phyloP scores from a whole-genome alignment of 2,329 filamentous ascomycete genomes.

The Paecilomyces dactylethromorphus region DNA sequence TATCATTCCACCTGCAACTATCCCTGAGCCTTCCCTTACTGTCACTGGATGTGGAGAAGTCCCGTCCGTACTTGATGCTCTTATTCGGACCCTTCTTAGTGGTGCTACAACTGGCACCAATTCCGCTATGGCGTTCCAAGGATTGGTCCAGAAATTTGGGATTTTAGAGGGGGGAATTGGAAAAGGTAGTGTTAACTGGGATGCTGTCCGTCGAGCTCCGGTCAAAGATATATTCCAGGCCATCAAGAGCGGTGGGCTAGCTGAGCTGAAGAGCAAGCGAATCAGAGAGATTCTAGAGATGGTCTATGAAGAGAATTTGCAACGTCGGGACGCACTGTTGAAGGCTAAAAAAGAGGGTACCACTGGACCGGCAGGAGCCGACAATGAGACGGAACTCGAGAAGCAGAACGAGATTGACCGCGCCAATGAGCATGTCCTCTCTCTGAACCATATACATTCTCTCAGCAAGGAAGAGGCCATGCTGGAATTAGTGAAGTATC shows the following conservation, averaged over 20 bases:
- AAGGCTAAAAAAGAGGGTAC: constrained; percentile 37
- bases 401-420: constrained; percentile 53
- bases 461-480: constrained; percentile 53
- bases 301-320: constrained; percentile 62
- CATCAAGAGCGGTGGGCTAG: constrained; percentile 65
- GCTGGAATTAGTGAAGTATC: constrained; percentile 50
- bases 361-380: constrained; percentile 38
- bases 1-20: constrained; percentile 56
- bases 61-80: constrained; percentile 57
- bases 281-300: constrained; percentile 69
- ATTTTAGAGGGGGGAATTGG: constrained; percentile 56
- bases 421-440: constrained; percentile 55
- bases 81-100: constrained; percentile 56
- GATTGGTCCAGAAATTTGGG: constrained; percentile 59
- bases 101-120: constrained; percentile 56
- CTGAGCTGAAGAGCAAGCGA: constrained; percentile 61
- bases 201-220: constrained; percentile 57
- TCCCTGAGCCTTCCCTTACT: constrained; percentile 63
- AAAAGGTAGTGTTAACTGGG: constrained; percentile 69
- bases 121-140: constrained; percentile 60
- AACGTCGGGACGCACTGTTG: constrained; percentile 46
- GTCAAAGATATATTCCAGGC: constrained; percentile 58
- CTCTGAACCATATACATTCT: constrained; percentile 55
- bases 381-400: constrained; percentile 37
- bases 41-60: constrained; percentile 66